Percentiles rank a stretch among this genome's conserved stretches.
These are phyloP conservation scores for Salix arbutifolia DNA, from an alignment of 345 rosid species.

Conservation along the genomic window DNA sequence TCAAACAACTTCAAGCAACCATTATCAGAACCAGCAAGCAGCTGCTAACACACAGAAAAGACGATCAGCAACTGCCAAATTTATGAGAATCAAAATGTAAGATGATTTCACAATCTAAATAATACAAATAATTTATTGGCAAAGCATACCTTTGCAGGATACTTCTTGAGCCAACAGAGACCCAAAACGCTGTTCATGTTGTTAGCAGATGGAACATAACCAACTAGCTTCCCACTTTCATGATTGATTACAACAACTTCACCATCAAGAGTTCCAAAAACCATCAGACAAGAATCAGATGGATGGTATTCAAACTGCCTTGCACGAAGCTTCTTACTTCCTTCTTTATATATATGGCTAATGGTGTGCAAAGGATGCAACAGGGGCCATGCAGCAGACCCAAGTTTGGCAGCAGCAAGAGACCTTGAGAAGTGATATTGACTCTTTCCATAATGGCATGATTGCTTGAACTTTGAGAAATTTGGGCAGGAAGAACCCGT, in stretches of 20 bases:
- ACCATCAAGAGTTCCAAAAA: conserved; percentile 89
- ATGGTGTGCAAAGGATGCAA: conserved; percentile 36
- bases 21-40: conserved; percentile 91
- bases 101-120: neutral
- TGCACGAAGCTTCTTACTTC: conserved; percentile 53
- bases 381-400: conserved; percentile 73
- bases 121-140: too few species aligned
- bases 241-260: conserved; percentile 88
- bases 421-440: conserved; percentile 60
- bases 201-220: conserved; percentile 67
- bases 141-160: conserved; percentile 67
- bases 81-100: neutral
- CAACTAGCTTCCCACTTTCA: conserved; percentile 66
- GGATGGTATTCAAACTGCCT: conserved; percentile 98
- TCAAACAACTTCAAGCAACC: conserved; percentile 81
- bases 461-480: conserved; percentile 18
- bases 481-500: conserved; percentile 17
- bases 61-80: too few species aligned
- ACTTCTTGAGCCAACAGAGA: conserved; percentile 88
- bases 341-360: conserved; percentile 45
- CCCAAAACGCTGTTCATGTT: conserved; percentile 78
- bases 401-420: conserved; percentile 83
- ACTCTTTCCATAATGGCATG: conserved; percentile 39
- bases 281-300: conserved; percentile 65
- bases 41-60: conserved; percentile 35